These are phyloP conservation scores for Aspergillus nomiae DNA, from an alignment of 2,329 filamentous ascomycete species.

Conservation along the genomic window DNA sequence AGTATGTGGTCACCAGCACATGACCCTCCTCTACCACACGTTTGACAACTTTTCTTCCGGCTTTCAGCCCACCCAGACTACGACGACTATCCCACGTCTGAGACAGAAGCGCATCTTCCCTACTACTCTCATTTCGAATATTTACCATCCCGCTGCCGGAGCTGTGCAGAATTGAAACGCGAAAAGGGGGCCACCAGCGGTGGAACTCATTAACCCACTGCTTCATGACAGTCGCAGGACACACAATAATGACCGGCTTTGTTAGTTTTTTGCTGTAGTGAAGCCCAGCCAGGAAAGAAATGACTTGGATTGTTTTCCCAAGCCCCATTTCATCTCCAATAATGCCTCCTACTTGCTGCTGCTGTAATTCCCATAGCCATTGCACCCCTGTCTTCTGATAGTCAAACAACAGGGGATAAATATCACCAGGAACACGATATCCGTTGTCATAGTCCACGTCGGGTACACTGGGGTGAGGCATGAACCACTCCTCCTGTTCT, in stretches of 20 bases:
- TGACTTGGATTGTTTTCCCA: constrained; percentile 86
- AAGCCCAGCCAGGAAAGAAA: constrained; percentile 82
- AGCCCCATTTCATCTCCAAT: constrained; percentile 98
- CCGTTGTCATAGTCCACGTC: constrained; percentile 75
- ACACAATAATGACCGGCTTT: constrained; percentile 87
- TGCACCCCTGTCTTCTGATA: constrained; percentile 97
- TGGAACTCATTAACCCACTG: constrained; percentile 99
- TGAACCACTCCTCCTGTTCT: constrained; percentile 68
- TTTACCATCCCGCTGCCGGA: constrained; percentile 97
- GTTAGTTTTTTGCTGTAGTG: constrained; percentile 87
- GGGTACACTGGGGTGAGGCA: constrained; percentile 78
- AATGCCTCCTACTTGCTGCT: constrained; percentile 88
- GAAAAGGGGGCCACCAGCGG: constrained; percentile 97
- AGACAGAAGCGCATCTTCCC: constrained; percentile 65
- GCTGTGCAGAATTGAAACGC: constrained; percentile 91
- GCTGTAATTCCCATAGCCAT: constrained; percentile 91
- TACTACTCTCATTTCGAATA: constrained; percentile 60
- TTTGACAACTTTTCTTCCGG: constrained; percentile 78
- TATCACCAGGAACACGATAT: constrained; percentile 84
- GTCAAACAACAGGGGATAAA: constrained; percentile 88
- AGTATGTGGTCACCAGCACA: constrained; percentile 93
- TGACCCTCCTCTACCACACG: constrained; percentile 82
- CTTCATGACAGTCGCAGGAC: constrained; percentile 89
- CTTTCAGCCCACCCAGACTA: constrained; percentile 59
- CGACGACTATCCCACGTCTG: constrained; percentile 51